phyloP scores from a whole-genome alignment of 2,329 filamentous ascomycete genomes.

The Beauveria brongniartii region DNA sequence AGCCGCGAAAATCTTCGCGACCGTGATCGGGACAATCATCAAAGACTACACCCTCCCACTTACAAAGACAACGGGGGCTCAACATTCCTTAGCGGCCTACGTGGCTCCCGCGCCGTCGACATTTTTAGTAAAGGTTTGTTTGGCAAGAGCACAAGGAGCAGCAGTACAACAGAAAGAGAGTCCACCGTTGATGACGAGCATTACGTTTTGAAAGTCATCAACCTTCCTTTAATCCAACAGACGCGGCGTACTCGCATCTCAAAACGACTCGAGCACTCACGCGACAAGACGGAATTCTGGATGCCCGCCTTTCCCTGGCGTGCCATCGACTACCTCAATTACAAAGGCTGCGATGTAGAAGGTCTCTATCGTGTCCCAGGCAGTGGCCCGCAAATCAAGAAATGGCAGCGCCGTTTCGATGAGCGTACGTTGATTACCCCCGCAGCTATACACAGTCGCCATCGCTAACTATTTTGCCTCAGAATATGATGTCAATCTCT shows the following conservation, averaged over 20 bases:
- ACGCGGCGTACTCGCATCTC: slow-evolving; percentile 87
- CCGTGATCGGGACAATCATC: slow-evolving; percentile 28
- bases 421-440: slow-evolving; percentile 46
- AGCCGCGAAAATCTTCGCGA: slow-evolving; percentile 38
- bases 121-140: slow-evolving; percentile 79
- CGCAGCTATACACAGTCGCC: background rate
- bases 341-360: slow-evolving; percentile 88
- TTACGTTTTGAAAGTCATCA: slow-evolving; percentile 79
- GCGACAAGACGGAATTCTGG: slow-evolving; percentile 97
- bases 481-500: slow-evolving; percentile 86
- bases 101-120: slow-evolving; percentile 66
- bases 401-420: slow-evolving; percentile 89
- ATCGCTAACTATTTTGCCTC: background rate
- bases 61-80: slow-evolving; percentile 54
- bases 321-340: slow-evolving; percentile 93
- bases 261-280: slow-evolving; percentile 75
- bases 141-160: slow-evolving; percentile 66
- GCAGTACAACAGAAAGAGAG: slow-evolving; percentile 60
- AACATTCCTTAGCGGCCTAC: slow-evolving; percentile 64
- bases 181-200: slow-evolving; percentile 67
- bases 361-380: slow-evolving; percentile 89
- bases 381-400: slow-evolving; percentile 82
- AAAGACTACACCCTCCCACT: slow-evolving; percentile 43
- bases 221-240: slow-evolving; percentile 78
- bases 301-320: slow-evolving; percentile 95